Base-by-base conservation (phyloP, 345 rosid genomes). In the Pseudoturritis turrita region DNA sequence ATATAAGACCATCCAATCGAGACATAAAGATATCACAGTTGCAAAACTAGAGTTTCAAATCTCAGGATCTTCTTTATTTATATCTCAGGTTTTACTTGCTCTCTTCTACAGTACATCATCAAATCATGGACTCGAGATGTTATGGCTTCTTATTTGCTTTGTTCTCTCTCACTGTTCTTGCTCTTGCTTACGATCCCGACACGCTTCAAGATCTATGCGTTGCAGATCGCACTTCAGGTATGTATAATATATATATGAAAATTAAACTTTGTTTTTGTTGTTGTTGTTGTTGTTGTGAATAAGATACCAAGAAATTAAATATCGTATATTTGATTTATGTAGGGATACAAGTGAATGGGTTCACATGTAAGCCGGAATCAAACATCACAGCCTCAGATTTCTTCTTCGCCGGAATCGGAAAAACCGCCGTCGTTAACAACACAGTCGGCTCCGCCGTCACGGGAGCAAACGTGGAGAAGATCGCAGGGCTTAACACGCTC, bases 181-280 rank as follows among this genome's bases (percentile, higher is more conserved):
- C 65, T 26, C 26, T 72, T 11, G 86, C 85, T 35, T 80, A 75
- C 45, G 90, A 88, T 54, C 85, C 91, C 1, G 94, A 88, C 71
- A 52, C 72, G 17, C 89, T 86, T 40, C 94, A 88, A 79, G 94
- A 88, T 79, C 70, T 86, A 15, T 88, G 94, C 59, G 94, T 86
- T 6, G 91, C 89, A 19, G 72, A 72, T 61, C 68, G 60, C 36
- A 23, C 72, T 70, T 82, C 89, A 43, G 83, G 93, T 86, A 33
- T 33, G 33, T 29, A 1, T 29, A 29, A 3, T 1, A 25, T 29
- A 3, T 1, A 25, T 29, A 28, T 28, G 6, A 29, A 29, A 25
- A 43, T 23, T 2, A 9, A 15, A 44, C 5, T 7, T 10, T 26
- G 14, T 25, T 12, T 25, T 26, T n/a, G n/a, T n/a, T n/a, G 22